Evolutionary conservation across 225 moss, liverwort and hornwort genomes (phyloP).

Genomic region (Polytrichum commune): DNA sequence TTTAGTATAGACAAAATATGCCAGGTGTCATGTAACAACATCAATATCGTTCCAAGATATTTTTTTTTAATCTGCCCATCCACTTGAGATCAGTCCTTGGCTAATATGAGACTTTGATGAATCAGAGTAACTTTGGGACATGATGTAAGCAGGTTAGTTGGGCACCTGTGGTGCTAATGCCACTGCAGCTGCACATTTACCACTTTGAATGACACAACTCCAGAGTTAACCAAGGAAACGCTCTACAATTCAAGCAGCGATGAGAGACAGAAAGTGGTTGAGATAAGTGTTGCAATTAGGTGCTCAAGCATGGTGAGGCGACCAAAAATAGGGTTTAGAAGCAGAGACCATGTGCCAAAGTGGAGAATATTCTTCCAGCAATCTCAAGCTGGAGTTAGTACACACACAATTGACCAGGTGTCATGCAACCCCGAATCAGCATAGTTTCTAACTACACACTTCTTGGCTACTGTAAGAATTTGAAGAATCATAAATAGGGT

Average conservation of each 20-base stretch:
- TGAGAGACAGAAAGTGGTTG: neutral
- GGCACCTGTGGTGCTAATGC: constrained; percentile 42
- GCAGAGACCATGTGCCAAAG: neutral
- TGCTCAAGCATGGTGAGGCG: neutral
- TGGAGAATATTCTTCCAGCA: neutral
- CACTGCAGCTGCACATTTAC: constrained; percentile 49
- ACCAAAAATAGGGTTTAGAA: neutral
- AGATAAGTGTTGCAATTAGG: neutral
- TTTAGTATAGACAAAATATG: too few relatives aligned
- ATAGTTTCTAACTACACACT: too few relatives aligned
- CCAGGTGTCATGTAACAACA: too few relatives aligned
- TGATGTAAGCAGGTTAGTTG: constrained; percentile 36
- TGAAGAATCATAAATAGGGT: too few relatives aligned
- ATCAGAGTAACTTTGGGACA: neutral
- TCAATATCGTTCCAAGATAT: too few relatives aligned
- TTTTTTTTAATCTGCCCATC: too few relatives aligned
- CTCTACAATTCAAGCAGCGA: neutral
- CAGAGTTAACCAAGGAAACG: neutral
- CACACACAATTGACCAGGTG: too few relatives aligned
- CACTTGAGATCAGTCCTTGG: too few relatives aligned
- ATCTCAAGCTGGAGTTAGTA: too few relatives aligned
- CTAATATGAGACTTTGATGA: neutral
- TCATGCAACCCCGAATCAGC: too few relatives aligned
- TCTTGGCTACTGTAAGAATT: too few relatives aligned
- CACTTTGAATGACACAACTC: constrained; percentile 18